Evolutionary conservation across 202 grass and related monocot genomes (phyloP).

Genomic region (Elaeis oleifera): DNA sequence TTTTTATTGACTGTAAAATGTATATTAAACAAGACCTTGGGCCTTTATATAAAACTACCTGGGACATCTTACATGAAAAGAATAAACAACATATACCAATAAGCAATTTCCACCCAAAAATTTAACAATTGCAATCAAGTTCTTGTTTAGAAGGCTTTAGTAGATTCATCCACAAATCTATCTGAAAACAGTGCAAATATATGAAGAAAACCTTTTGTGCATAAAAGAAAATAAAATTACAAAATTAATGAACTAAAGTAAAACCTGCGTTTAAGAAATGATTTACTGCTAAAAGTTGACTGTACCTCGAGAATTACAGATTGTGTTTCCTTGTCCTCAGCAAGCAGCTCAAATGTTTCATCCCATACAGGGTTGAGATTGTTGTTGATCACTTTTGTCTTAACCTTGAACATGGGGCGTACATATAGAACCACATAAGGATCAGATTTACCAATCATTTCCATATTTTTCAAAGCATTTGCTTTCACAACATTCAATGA

Average conservation of each 20-base stretch:
- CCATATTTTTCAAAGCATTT: constrained; percentile 80
- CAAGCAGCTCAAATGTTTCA: constrained; percentile 74
- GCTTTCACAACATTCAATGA: constrained; percentile 63
- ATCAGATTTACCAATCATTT: constrained; percentile 93
- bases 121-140: too few relatives aligned
- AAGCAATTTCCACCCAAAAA: too few relatives aligned
- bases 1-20: too few relatives aligned
- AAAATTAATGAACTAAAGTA: not conserved
- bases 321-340: constrained; percentile 95
- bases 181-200: too few relatives aligned
- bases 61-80: too few relatives aligned
- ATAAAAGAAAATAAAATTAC: not conserved
- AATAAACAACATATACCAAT: too few relatives aligned
- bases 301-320: constrained; percentile 58
- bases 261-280: too few relatives aligned
- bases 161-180: too few relatives aligned
- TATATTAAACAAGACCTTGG: too few relatives aligned
- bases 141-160: too few relatives aligned
- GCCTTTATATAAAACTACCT: too few relatives aligned
- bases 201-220: not conserved
- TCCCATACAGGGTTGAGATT: constrained; percentile 88
- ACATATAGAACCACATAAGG: constrained; percentile 90
- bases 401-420: constrained; percentile 86
- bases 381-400: constrained; percentile 79
- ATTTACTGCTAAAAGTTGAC: too few relatives aligned